phyloP scores from a whole-genome alignment of 2,329 filamentous ascomycete species.

The Fusarium circinatum region DNA sequence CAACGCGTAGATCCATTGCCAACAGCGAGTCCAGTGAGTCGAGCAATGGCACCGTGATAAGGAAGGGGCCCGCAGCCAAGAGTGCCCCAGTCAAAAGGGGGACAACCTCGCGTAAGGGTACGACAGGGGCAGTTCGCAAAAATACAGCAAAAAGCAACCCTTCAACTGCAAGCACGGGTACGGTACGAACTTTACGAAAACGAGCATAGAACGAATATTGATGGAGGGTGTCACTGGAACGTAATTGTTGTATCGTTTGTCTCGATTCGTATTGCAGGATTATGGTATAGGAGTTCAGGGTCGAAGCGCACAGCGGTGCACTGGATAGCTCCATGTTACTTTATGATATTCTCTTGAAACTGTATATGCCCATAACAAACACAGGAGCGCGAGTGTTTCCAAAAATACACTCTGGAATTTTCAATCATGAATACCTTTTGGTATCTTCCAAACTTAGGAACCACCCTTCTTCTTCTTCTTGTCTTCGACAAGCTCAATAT shows the following conservation, averaged over 20 bases:
- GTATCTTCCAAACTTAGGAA: slow-evolving; percentile 27
- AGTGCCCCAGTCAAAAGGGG: slow-evolving; percentile 59
- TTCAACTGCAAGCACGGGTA: slow-evolving; percentile 55
- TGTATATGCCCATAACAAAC: slow-evolving; percentile 25
- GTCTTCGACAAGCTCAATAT: slow-evolving; percentile 93
- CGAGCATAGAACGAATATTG: slow-evolving; percentile 50
- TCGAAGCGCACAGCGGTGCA: slow-evolving; percentile 18
- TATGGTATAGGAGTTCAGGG: slow-evolving; percentile 35
- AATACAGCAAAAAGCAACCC: slow-evolving; percentile 37
- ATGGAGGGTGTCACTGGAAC: slow-evolving; percentile 7
- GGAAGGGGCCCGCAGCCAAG: slow-evolving; percentile 58
- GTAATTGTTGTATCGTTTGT: slow-evolving; percentile 3
- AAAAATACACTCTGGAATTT: slow-evolving; percentile 21
- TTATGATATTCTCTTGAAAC: slow-evolving; percentile 21
- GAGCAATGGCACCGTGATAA: slow-evolving; percentile 72
- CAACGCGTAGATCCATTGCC: slow-evolving; percentile 64
- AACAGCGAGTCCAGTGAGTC: slow-evolving; percentile 71
- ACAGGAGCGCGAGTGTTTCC: slow-evolving; percentile 32
- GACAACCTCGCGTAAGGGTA: slow-evolving; percentile 64
- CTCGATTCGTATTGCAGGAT: slow-evolving; percentile 8
- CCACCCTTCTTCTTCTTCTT: slow-evolving; percentile 81
- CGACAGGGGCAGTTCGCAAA: slow-evolving; percentile 61
- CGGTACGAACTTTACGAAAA: slow-evolving; percentile 66
- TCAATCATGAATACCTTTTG: slow-evolving; percentile 35
- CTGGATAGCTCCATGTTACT: slow-evolving; percentile 20